These are phyloP conservation scores for Fusarium palustre DNA, from an alignment of 2,329 filamentous ascomycete genomes.

Conservation along the genomic window DNA sequence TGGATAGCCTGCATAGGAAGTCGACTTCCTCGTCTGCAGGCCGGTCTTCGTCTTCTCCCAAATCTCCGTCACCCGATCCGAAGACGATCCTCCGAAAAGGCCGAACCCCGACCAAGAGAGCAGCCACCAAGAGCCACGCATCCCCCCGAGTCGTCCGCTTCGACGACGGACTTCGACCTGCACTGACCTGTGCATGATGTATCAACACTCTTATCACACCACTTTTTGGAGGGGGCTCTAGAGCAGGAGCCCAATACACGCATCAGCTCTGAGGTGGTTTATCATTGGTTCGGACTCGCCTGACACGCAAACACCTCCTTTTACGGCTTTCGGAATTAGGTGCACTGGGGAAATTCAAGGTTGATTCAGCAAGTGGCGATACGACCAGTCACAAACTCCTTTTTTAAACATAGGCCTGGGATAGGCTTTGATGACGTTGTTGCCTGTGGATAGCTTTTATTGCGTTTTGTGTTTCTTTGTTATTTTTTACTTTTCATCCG, in stretches of 20 bases:
- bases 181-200: conserved; percentile 55
- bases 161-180: conserved; percentile 54
- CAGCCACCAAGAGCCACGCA: conserved; percentile 53
- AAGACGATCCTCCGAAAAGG: conserved; percentile 60
- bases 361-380: conserved; percentile 50
- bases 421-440: conserved; percentile 47
- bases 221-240: conserved; percentile 38
- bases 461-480: conserved; percentile 31
- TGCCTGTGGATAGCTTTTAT: conserved; percentile 47
- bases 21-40: conserved; percentile 65
- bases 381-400: conserved; percentile 50
- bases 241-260: conserved; percentile 25
- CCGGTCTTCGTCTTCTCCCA: conserved; percentile 67
- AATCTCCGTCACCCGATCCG: conserved; percentile 54
- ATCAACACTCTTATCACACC: conserved; percentile 33
- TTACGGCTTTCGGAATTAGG: conserved; percentile 42
- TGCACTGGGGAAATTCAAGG: conserved; percentile 48
- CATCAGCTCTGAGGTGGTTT: conserved; percentile 42
- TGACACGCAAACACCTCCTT: conserved; percentile 42
- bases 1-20: conserved; percentile 61
- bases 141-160: conserved; percentile 58
- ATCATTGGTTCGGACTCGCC: conserved; percentile 45
- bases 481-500: conserved; percentile 20
- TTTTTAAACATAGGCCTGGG: conserved; percentile 45
- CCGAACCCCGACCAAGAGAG: conserved; percentile 52